A percentile compares a stretch with the other conserved stretches of the same genome.
These are phyloP conservation scores for Schizophyllum commune DNA, from an alignment of 1,284 basidiomycete genomes.

Conservation along the genomic window DNA sequence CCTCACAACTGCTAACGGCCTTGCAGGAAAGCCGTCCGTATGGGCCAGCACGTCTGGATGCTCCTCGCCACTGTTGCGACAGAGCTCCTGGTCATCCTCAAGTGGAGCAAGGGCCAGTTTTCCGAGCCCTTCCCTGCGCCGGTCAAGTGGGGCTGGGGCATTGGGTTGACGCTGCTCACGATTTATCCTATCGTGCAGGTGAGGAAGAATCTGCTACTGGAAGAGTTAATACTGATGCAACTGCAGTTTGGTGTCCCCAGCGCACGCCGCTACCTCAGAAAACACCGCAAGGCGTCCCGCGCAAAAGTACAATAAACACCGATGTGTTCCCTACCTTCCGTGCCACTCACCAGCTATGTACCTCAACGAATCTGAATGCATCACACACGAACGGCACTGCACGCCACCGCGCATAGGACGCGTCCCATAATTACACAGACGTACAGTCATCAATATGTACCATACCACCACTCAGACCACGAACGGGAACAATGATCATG, in stretches of 20 bases:
- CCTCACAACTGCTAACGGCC: conserved; percentile 4
- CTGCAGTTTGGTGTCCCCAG: not conserved
- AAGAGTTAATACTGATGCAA: not conserved
- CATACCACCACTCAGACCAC: conserved; percentile 3
- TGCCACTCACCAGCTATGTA: not conserved
- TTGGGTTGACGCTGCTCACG: conserved; percentile 48
- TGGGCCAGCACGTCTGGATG: conserved; percentile 84
- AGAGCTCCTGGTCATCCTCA: conserved; percentile 64
- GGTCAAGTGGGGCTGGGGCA: conserved; percentile 60
- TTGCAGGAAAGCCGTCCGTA: conserved; percentile 62
- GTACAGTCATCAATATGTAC: not conserved
- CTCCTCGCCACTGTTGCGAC: conserved; percentile 75
- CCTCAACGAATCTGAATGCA: not conserved
- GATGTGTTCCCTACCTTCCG: not conserved
- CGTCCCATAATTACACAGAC: not conserved
- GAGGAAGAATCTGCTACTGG: not conserved
- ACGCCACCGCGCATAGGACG: not conserved
- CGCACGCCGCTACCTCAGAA: not conserved
- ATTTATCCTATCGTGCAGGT: conserved; percentile 66
- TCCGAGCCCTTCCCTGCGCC: conserved; percentile 49
- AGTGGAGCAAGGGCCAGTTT: conserved; percentile 74
- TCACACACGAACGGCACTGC: not conserved
- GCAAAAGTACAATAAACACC: not conserved
- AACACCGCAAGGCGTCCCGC: not conserved
- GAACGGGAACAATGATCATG: conserved; percentile 6